A percentile compares a stretch with the other conserved stretches of the same genome.
Evolutionary conservation across 257 asterid species (phyloP).

Genomic region (Jacaranda mimosifolia): DNA sequence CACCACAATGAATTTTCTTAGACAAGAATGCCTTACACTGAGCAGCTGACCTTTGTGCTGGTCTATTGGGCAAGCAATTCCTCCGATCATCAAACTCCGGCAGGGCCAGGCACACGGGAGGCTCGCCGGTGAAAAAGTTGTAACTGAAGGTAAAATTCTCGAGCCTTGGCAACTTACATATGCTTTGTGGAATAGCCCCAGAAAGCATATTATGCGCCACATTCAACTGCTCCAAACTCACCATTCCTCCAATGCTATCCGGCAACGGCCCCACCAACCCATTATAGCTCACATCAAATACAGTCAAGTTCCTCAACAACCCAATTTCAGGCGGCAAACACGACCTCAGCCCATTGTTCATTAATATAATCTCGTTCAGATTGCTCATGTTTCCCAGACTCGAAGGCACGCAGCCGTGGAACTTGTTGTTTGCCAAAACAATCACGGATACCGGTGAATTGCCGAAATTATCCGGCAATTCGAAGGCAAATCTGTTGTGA

Average conservation of each 20-base stretch:
- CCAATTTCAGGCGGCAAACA: slow-evolving; percentile 84
- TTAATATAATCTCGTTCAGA: slow-evolving; percentile 70
- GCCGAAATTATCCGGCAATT: slow-evolving; percentile 86
- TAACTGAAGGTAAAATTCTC: slow-evolving; percentile 71
- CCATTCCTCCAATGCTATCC: slow-evolving; percentile 64
- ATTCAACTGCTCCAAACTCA: slow-evolving; percentile 81
- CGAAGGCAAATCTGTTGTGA: slow-evolving; percentile 77
- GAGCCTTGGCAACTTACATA: slow-evolving; percentile 68
- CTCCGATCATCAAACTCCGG: slow-evolving; percentile 63
- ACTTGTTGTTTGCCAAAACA: slow-evolving; percentile 74
- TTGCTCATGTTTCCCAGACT: slow-evolving; percentile 82
- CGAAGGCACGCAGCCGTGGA: slow-evolving; percentile 87
- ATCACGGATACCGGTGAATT: slow-evolving; percentile 92
- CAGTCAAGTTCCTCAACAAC: slow-evolving; percentile 71
- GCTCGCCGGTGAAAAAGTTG: slow-evolving; percentile 85
- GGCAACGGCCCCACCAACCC: slow-evolving; percentile 76
- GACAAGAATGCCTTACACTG: slow-evolving; percentile 67
- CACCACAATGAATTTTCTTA: slow-evolving; percentile 73
- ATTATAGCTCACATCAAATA: slow-evolving; percentile 72
- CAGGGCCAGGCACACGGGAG: slow-evolving; percentile 71
- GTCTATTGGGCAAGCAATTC: slow-evolving; percentile 77
- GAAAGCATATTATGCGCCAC: slow-evolving; percentile 73
- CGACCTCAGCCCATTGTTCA: slow-evolving; percentile 78
- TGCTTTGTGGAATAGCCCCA: slow-evolving; percentile 70
- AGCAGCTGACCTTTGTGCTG: slow-evolving; percentile 61